Base-by-base conservation (phyloP, 192 early-diverging fungal species). In the Podila minutissima region DNA sequence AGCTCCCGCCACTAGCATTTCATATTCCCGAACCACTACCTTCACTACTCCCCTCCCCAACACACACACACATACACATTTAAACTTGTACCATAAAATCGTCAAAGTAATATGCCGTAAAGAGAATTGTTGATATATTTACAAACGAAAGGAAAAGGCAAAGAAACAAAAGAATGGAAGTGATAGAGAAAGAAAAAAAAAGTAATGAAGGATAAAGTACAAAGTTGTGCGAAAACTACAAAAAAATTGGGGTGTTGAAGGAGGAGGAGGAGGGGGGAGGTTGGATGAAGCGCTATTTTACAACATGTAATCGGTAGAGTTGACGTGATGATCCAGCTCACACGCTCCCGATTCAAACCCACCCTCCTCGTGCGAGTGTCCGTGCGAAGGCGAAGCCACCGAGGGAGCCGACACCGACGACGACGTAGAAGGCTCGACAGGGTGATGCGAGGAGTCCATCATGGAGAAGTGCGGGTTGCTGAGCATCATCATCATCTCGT, bases 401-500 rank as follows among this genome's bases (percentile, higher is more conserved):
- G 35, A 63, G 0, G 35, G 10, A 0, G 62, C 29, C 4, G 62
- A 63, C 11, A 33, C 28, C 3, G 62, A 63, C 8, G 62, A 63
- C 8, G 35, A 17, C 31, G 62, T 22, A 37, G 62, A 41, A 0
- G 62, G 5, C 0, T 32, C 62, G 33, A 35, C 28, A 0, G 3
- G 20, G 19, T 22, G 46, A 38, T 11, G 22, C 41, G 24, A 8
- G 22, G 24, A 8, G 22, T 62, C 71, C 71, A 79, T 72, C 5
- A 65, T 67, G 12, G 74, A 33, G 32, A 81, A 73, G 28, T 69
- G 51, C 1, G 76, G 70, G 4, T 61, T 65, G 53, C 73, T 72
- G 7, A 81, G 29, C 77, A 81, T 73, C 66, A 72, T 64, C 77
- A 81, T 81, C 77, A 81, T 70, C 57, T 81, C 71, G 55, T 81